A percentile compares a stretch with the other conserved stretches of the same genome.
Conservation (phyloP, 2,329 filamentous ascomycete genomes). For the Pyricularia sp. region DNA sequence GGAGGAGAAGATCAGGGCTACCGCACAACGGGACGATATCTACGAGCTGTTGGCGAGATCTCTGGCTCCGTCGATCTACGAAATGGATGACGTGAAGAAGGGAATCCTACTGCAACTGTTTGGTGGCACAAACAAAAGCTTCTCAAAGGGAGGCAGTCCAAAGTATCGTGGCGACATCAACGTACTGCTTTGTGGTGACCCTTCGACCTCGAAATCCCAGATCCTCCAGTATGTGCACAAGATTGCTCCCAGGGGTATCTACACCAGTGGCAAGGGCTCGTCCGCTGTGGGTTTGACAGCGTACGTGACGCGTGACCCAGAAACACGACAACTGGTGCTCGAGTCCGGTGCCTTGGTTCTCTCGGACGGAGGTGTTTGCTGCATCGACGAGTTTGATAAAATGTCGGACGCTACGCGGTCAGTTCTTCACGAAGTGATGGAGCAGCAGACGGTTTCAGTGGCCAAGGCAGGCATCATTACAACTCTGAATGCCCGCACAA, state of each 20-base stretch:
- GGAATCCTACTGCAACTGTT: conserved; percentile 94
- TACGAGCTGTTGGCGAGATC: conserved; percentile 90
- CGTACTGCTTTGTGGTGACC: conserved; percentile 90
- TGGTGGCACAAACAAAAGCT: conserved; percentile 95
- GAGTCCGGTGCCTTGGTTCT: conserved; percentile 73
- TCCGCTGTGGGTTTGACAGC: conserved; percentile 75
- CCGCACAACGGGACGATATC: conserved; percentile 71
- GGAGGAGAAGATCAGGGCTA: conserved; percentile 77
- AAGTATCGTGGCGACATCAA: conserved; percentile 98
- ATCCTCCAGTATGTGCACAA: conserved; percentile 92
- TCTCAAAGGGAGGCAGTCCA: conserved; percentile 90
- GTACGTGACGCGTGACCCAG: conserved; percentile 71
- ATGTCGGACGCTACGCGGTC: conserved; percentile 74
- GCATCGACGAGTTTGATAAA: conserved; percentile 80
- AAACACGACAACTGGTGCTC: conserved; percentile 70
- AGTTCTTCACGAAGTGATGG: conserved; percentile 81
- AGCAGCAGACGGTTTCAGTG: conserved; percentile 77
- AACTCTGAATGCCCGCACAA: conserved; percentile 89
- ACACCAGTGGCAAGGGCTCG: conserved; percentile 73
- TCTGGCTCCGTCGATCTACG: conserved; percentile 88
- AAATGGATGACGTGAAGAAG: conserved; percentile 98
- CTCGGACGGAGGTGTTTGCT: conserved; percentile 75
- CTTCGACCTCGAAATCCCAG: conserved; percentile 94
- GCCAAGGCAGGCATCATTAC: conserved; percentile 93
- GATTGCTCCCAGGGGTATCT: conserved; percentile 82